phyloP scores from a whole-genome alignment of 441 rosid genomes.

The Populus hybrid region DNA sequence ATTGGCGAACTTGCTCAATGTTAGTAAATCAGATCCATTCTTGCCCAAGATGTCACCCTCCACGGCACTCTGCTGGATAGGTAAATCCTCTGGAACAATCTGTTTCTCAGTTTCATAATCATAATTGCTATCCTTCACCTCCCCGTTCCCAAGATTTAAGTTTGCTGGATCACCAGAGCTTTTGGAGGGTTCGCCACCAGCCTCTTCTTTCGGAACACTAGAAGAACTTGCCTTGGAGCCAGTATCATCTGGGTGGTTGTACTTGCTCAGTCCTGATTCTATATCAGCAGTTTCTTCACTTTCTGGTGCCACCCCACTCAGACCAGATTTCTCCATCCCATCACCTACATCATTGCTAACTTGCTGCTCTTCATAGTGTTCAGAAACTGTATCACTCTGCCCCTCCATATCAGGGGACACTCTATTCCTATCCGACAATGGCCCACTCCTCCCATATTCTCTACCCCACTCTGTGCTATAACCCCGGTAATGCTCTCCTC shows the following conservation, averaged over 20 bases:
- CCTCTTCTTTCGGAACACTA: constrained; percentile 40
- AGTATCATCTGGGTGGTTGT: constrained; percentile 41
- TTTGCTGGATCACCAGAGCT: constrained; percentile 29
- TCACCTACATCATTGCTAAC: constrained; percentile 50
- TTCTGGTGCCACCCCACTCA: constrained; percentile 32
- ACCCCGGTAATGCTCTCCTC: constrained; percentile 48
- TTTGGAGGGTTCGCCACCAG: constrained; percentile 48
- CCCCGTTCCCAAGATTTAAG: constrained; percentile 40
- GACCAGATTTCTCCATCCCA: constrained; percentile 49
- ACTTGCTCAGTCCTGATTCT: constrained; percentile 47
- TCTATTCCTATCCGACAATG: constrained; percentile 65
- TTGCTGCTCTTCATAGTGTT: constrained; percentile 55
- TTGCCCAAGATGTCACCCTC: constrained; percentile 40
- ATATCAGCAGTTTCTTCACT: constrained; percentile 48
- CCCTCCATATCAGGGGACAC: constrained; percentile 50
- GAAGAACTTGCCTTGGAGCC: constrained; percentile 57
- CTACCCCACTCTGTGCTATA: constrained; percentile 59
- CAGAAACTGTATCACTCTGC: constrained; percentile 50
- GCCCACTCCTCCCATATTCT: constrained; percentile 65
- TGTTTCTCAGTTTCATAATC: constrained; percentile 42
- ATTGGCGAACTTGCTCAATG: constrained; percentile 72
- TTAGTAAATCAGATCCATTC: constrained; percentile 52
- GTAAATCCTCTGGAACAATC: constrained; percentile 32
- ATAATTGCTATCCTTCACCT: constrained; percentile 31
- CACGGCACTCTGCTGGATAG: constrained; percentile 24